Percentiles rank a stretch among this genome's conserved stretches.
phyloP scores from a whole-genome alignment of 768 basidiomycete species.

The Termitomyces sp. region DNA sequence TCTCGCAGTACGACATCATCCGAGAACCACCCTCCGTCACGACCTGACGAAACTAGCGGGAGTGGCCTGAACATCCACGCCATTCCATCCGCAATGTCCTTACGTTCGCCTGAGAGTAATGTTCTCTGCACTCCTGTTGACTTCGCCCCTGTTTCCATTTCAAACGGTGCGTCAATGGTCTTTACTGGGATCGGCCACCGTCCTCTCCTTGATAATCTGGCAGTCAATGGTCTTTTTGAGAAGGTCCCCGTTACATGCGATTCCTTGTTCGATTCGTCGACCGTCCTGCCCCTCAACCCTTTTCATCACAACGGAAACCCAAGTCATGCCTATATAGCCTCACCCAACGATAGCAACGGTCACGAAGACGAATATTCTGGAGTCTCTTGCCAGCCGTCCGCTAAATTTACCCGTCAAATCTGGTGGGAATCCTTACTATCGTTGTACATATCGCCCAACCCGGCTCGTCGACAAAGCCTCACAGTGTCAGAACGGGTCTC shows the following conservation, averaged over 20 bases:
- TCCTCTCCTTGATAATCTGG: background rate
- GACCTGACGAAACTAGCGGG: background rate
- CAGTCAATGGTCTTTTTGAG: background rate
- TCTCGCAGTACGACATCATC: conserved; percentile 7
- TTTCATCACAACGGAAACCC: background rate
- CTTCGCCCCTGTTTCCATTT: background rate
- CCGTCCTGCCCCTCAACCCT: conserved; percentile 11
- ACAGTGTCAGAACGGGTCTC: conserved; percentile 38
- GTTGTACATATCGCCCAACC: conserved; percentile 39
- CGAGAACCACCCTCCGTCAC: background rate
- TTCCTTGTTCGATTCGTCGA: conserved; percentile 15
- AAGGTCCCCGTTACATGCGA: conserved; percentile 4
- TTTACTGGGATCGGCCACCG: background rate
- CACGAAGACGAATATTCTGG: conserved; percentile 17
- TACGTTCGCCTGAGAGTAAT: conserved; percentile 11
- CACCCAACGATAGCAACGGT: conserved; percentile 15
- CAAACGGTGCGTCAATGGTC: background rate
- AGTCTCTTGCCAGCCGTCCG: conserved; percentile 52
- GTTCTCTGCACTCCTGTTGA: conserved; percentile 10
- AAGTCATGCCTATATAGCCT: conserved; percentile 11
- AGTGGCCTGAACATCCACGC: conserved; percentile 5
- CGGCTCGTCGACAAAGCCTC: conserved; percentile 26
- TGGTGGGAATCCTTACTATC: conserved; percentile 75
- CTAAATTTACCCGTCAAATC: conserved; percentile 62
- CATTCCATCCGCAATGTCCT: background rate